These are phyloP conservation scores for Talaromyces funiculosus DNA, from an alignment of 2,329 filamentous ascomycete genomes.

Conservation along the genomic window DNA sequence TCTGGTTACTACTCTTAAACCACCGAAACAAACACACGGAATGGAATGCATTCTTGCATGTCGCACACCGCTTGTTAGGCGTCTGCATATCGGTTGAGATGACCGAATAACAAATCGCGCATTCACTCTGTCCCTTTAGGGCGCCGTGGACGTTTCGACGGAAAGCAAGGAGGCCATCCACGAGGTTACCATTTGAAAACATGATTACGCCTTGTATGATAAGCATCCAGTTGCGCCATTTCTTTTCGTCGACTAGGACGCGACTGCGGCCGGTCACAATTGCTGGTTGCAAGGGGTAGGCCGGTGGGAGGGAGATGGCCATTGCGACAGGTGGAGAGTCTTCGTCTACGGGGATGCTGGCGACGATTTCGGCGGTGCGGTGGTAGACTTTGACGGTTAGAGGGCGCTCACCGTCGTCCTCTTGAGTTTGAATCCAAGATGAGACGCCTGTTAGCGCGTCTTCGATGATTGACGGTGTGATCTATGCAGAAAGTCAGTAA, in stretches of 20 bases:
- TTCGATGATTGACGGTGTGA: conserved; percentile 38
- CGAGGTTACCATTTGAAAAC: conserved; percentile 81
- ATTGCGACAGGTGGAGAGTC: conserved; percentile 75
- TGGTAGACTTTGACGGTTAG: conserved; percentile 66
- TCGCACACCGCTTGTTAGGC: conserved; percentile 84
- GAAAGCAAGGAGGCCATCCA: conserved; percentile 81
- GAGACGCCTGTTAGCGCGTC: conserved; percentile 36
- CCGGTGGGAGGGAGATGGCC: conserved; percentile 69
- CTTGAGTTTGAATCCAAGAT: conserved; percentile 40
- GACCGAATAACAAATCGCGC: conserved; percentile 94
- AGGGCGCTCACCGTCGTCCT: conserved; percentile 47
- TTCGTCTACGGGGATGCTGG: conserved; percentile 83
- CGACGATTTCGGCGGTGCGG: conserved; percentile 68
- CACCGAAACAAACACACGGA: conserved; percentile 86
- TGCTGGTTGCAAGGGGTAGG: conserved; percentile 77
- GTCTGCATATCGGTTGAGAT: conserved; percentile 82
- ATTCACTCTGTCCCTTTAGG: conserved; percentile 89
- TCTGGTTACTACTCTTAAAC: conserved; percentile 91
- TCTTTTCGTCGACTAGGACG: conserved; percentile 81
- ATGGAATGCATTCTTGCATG: conserved; percentile 94
- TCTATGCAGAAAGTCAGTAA: conserved; percentile 20
- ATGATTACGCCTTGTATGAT: conserved; percentile 89
- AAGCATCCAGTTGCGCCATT: conserved; percentile 87
- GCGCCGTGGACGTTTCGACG: conserved; percentile 80
- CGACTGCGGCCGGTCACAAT: conserved; percentile 71